Base-by-base conservation (phyloP, 2,329 filamentous ascomycete genomes). In the Hypoxylon sp. region DNA sequence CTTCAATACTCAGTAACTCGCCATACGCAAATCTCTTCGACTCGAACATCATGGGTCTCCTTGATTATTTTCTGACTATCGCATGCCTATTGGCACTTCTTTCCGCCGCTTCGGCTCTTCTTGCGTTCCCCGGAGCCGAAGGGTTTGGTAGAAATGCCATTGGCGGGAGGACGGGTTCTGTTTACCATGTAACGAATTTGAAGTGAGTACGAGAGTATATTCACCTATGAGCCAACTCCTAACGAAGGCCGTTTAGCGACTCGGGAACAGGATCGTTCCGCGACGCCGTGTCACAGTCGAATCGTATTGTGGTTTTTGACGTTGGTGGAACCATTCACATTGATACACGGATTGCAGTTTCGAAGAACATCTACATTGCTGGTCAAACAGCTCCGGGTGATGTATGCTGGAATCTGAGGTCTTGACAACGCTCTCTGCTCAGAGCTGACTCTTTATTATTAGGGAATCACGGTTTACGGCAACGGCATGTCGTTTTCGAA, bases 401-500 rank as follows among this genome's bases (percentile, higher is more conserved):
- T 22, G 64, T 67, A 50, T 15, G 64, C 48, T n/a, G n/a, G n/a
- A n/a, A n/a, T n/a, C n/a, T n/a, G n/a, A n/a, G n/a, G n/a, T n/a
- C n/a, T n/a, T n/a, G n/a, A n/a, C n/a, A n/a, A n/a, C n/a, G n/a
- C n/a, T n/a, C n/a, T n/a, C 1, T 39, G 11, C 2, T 6, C 5
- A 64, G 20, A 4, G 3, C 1, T 8, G 17, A 39, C 11, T 7
- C 1, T 51, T 47, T 4, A 19, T 76, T 72, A 41, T 4, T 13
- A 64, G 64, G 78, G 79, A 4, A 80, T 85, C 43, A 84, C 82
- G 1, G 78, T 84, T 0, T 85, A 85, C 60, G 84, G 84, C n/a
- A 84, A 85, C 65, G 82, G 82, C 1, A 79, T 79, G 77, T 83
- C 80, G 1, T 84, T 82, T 65, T 83, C 80, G 3, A 82, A 84